phyloP scores from a whole-genome alignment of 192 early-diverging fungal species.

The Backusella mclennaniae region DNA sequence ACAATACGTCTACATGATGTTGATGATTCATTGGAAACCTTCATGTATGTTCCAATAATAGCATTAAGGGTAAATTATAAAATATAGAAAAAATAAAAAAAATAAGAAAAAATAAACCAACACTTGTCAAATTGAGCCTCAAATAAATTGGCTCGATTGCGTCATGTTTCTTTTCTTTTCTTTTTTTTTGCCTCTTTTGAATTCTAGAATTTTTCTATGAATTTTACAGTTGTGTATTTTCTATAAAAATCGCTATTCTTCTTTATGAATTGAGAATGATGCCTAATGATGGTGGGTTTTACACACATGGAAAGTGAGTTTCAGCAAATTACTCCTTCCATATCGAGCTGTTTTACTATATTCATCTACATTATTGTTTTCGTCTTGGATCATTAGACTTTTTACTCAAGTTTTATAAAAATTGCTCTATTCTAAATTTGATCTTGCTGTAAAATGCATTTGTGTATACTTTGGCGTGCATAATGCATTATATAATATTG shows the following conservation, averaged over 20 bases:
- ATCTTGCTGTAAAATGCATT: neutral
- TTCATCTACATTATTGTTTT: no score
- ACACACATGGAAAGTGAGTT: no score
- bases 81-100: neutral
- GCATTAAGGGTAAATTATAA: neutral
- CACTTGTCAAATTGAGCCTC: neutral
- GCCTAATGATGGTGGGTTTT: neutral
- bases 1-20: slow-evolving; percentile 12
- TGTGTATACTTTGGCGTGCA: neutral
- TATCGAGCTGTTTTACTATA: no score
- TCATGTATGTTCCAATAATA: slow-evolving; percentile 11
- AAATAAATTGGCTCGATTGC: neutral
- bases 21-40: slow-evolving; percentile 7
- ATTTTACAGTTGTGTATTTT: neutral
- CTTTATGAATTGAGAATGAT: neutral
- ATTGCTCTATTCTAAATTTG: neutral
- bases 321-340: no score
- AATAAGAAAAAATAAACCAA: neutral
- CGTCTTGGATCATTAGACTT: no score
- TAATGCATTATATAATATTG: neutral
- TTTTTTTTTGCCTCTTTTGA: neutral
- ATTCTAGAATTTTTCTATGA: neutral
- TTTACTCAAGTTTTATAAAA: no score
- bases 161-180: neutral
- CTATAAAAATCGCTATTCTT: neutral